Conservation (phyloP, 2,329 filamentous ascomycete genomes). For the Alternaria arborescens region DNA sequence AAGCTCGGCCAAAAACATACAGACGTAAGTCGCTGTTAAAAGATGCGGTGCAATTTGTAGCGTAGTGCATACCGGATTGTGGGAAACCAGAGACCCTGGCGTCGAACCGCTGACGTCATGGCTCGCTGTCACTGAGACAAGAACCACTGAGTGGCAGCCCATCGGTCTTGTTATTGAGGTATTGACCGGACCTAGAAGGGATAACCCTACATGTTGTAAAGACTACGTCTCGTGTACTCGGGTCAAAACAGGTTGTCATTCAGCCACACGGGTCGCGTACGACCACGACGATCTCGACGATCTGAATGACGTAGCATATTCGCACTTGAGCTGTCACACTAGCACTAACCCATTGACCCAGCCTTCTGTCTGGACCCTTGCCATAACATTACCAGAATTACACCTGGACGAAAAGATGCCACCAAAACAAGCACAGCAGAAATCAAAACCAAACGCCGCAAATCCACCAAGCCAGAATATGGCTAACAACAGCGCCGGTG, state of each 20-base stretch:
- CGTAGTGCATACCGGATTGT: not conserved
- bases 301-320: slow-evolving; percentile 16
- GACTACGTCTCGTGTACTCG: not conserved
- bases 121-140: not conserved
- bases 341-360: slow-evolving; percentile 6
- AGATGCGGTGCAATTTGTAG: not conserved
- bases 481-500: slow-evolving; percentile 15
- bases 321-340: slow-evolving; percentile 7
- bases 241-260: slow-evolving; percentile 15
- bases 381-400: not conserved
- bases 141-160: not conserved
- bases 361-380: slow-evolving; percentile 1
- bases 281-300: slow-evolving; percentile 5
- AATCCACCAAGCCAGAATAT: slow-evolving; percentile 17
- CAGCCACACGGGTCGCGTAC: slow-evolving; percentile 7
- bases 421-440: slow-evolving; percentile 18
- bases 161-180: not conserved
- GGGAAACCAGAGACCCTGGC: not conserved
- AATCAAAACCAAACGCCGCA: slow-evolving; percentile 12
- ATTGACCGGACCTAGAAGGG: not conserved
- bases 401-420: slow-evolving; percentile 7
- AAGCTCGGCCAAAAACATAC: not conserved
- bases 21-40: not conserved
- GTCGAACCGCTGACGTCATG: slow-evolving; percentile 13
- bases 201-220: slow-evolving; percentile 2